Conservation (phyloP, 352 stramenopile genomes). For the Globisporangium camurandrum region DNA sequence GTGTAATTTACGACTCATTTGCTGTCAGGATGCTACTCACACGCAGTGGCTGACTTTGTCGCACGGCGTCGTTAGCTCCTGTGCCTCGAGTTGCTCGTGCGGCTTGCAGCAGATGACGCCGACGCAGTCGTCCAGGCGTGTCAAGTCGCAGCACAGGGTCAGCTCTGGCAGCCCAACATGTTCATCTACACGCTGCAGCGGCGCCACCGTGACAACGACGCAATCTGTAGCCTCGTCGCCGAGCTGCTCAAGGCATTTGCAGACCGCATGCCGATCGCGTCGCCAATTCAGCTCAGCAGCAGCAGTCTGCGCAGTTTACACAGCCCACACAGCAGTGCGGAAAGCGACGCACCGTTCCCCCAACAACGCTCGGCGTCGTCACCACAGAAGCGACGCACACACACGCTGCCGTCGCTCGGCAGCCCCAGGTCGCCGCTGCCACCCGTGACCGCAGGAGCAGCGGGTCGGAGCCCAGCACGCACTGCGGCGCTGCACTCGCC, state of each 20-base stretch:
- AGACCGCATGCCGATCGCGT: slow-evolving; percentile 46
- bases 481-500: slow-evolving; percentile 34
- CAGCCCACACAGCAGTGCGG: not conserved
- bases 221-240: slow-evolving; percentile 29
- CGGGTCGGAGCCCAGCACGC: slow-evolving; percentile 12
- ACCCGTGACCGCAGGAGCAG: not conserved
- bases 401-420: slow-evolving; percentile 29
- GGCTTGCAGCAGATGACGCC: slow-evolving; percentile 44
- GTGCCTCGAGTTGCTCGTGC: slow-evolving; percentile 44
- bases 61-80: slow-evolving; percentile 25
- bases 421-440: not conserved
- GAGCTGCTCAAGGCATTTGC: slow-evolving; percentile 39
- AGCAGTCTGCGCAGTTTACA: slow-evolving; percentile 10
- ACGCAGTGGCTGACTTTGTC: not conserved
- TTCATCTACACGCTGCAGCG: slow-evolving; percentile 74
- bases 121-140: slow-evolving; percentile 40
- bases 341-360: not conserved
- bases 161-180: slow-evolving; percentile 72
- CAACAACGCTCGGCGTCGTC: not conserved
- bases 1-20: too few species aligned
- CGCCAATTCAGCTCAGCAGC: slow-evolving; percentile 32
- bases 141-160: slow-evolving; percentile 55
- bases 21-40: too few species aligned
- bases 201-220: slow-evolving; percentile 43
- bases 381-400: slow-evolving; percentile 2